These are phyloP conservation scores for Phytophthora cryptogea DNA, from an alignment of 352 stramenopile species.

Conservation along the genomic window DNA sequence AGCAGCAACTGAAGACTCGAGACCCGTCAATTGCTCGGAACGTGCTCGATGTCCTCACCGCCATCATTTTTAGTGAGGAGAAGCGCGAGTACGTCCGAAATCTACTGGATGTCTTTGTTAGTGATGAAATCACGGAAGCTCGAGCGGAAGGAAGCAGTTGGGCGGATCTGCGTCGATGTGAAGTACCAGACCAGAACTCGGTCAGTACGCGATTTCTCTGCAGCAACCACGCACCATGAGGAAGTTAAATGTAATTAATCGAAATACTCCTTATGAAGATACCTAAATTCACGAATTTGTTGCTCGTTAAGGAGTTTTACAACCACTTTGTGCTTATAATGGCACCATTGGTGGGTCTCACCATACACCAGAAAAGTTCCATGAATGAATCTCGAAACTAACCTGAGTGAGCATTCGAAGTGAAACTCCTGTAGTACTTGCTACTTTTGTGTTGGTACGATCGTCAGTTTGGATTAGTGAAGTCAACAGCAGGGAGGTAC, in stretches of 20 bases:
- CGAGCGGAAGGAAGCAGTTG: slow-evolving; percentile 34
- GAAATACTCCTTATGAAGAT: not conserved
- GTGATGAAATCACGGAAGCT: slow-evolving; percentile 23
- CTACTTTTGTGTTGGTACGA: too few species aligned
- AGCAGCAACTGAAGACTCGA: slow-evolving; percentile 46
- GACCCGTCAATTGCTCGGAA: slow-evolving; percentile 41
- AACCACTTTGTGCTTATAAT: too few species aligned
- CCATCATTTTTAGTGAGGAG: slow-evolving; percentile 60
- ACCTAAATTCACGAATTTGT: not conserved
- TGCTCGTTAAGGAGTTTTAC: too few species aligned
- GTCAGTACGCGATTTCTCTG: slow-evolving; percentile 56
- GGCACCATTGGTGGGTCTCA: too few species aligned
- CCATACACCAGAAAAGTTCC: too few species aligned
- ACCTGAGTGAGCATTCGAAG: too few species aligned
- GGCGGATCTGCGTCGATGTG: slow-evolving; percentile 45
- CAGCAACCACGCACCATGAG: slow-evolving; percentile 28
- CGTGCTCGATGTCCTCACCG: slow-evolving; percentile 59
- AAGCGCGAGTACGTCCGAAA: slow-evolving; percentile 66
- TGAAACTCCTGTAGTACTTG: too few species aligned
- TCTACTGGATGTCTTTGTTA: slow-evolving; percentile 54
- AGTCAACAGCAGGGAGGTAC: too few species aligned
- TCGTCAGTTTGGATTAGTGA: too few species aligned
- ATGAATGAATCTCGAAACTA: too few species aligned
- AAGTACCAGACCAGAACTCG: slow-evolving; percentile 25
- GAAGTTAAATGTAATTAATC: slow-evolving; percentile 6